These are phyloP conservation scores for Phytophthora syringae DNA, from an alignment of 352 stramenopile genomes.

Conservation along the genomic window DNA sequence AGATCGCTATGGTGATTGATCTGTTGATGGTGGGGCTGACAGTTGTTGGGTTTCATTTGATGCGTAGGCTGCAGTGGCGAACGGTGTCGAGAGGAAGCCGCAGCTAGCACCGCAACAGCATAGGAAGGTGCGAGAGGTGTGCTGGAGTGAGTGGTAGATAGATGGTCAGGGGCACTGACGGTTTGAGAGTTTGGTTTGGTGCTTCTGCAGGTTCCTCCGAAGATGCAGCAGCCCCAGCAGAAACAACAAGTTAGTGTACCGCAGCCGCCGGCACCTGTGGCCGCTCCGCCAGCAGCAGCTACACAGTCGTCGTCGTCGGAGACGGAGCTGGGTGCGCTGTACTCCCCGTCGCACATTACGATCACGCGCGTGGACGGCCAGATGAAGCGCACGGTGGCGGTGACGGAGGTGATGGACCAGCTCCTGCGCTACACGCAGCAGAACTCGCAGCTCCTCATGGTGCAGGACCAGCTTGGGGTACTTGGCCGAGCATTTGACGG, in stretches of 20 bases:
- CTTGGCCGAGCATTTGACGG: constrained; percentile 10
- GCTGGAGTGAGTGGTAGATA: neutral
- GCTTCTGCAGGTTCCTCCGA: constrained; percentile 18
- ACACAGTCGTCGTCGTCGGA: constrained; percentile 33
- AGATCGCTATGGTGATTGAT: no score
- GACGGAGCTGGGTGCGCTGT: constrained; percentile 58
- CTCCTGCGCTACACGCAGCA: constrained; percentile 71
- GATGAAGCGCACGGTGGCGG: constrained; percentile 73
- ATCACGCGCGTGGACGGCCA: constrained; percentile 78
- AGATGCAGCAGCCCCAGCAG: constrained; percentile 27
- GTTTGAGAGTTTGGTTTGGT: constrained; percentile 3
- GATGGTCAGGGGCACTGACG: constrained; percentile 10
- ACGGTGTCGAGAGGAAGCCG: constrained; percentile 23
- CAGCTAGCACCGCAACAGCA: constrained; percentile 7
- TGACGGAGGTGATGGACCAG: constrained; percentile 86
- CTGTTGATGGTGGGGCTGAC: constrained; percentile 14
- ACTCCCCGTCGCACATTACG: constrained; percentile 72
- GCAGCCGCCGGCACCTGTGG: neutral
- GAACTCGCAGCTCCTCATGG: constrained; percentile 63
- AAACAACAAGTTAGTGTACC: constrained; percentile 20
- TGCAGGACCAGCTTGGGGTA: constrained; percentile 75
- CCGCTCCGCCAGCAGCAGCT: constrained; percentile 3
- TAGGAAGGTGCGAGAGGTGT: no score
- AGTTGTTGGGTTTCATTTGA: neutral
- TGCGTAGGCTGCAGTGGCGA: neutral